phyloP scores from a whole-genome alignment of 2,329 filamentous ascomycete species.

The Dothideomycetes sp. region DNA sequence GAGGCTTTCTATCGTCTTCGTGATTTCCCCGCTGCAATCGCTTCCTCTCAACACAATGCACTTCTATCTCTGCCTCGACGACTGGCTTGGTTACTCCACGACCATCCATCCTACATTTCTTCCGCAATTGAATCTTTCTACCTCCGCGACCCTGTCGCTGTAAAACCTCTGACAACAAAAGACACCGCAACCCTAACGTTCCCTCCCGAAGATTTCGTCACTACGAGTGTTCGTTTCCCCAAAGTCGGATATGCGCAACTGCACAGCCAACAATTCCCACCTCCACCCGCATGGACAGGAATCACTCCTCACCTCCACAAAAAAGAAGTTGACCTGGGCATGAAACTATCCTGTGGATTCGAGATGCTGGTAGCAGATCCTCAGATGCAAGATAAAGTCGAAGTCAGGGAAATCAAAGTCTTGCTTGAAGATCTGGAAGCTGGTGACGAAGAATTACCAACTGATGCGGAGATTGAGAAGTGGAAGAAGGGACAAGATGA shows the following conservation, averaged over 20 bases:
- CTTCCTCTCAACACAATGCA: slow-evolving; percentile 65
- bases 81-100: slow-evolving; percentile 68
- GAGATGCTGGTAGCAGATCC: slow-evolving; percentile 72
- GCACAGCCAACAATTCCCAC: slow-evolving; percentile 69
- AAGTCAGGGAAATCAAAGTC: slow-evolving; percentile 66
- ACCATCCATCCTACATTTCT: slow-evolving; percentile 65
- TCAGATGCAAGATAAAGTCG: slow-evolving; percentile 57
- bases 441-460: slow-evolving; percentile 63
- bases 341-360: slow-evolving; percentile 85
- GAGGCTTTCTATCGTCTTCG: slow-evolving; percentile 85
- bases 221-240: slow-evolving; percentile 72
- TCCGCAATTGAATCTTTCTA: slow-evolving; percentile 89
- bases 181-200: slow-evolving; percentile 52
- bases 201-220: slow-evolving; percentile 68
- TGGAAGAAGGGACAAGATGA: slow-evolving; percentile 72
- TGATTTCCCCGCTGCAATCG: slow-evolving; percentile 72
- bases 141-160: slow-evolving; percentile 67
- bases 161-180: slow-evolving; percentile 57
- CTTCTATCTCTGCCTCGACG: slow-evolving; percentile 68
- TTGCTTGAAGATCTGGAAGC: slow-evolving; percentile 65
- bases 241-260: slow-evolving; percentile 86
- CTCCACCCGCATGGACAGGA: slow-evolving; percentile 49
- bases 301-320: slow-evolving; percentile 31
- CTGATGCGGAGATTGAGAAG: slow-evolving; percentile 57
- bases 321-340: slow-evolving; percentile 56